phyloP scores from a whole-genome alignment of 176 grass and related monocot genomes.

The Metroxylon sagu region DNA sequence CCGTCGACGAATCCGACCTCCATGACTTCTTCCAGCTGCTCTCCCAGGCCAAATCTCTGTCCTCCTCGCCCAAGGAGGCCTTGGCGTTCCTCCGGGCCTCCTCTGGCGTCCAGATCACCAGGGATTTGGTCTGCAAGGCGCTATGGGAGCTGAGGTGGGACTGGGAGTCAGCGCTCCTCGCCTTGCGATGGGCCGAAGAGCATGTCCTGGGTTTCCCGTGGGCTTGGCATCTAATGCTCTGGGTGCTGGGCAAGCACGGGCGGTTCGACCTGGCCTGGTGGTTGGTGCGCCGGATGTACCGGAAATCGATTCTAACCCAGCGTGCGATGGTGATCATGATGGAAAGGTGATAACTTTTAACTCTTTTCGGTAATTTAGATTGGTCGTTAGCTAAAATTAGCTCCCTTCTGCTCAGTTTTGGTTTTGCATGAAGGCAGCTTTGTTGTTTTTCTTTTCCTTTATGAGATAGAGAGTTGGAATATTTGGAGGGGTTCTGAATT shows the following conservation, averaged over 20 bases:
- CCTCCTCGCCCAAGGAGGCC: slow-evolving; percentile 44
- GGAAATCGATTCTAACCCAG: slow-evolving; percentile 42
- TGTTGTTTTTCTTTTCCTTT: too few relatives aligned
- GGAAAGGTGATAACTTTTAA: slow-evolving; percentile 42
- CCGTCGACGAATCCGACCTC: slow-evolving; percentile 30
- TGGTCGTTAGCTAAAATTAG: too few relatives aligned
- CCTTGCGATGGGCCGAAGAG: slow-evolving; percentile 49
- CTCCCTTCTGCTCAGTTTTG: too few relatives aligned
- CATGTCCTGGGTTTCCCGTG: slow-evolving; percentile 22
- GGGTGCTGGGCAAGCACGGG: slow-evolving; percentile 45
- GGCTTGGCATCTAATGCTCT: slow-evolving; percentile 66
- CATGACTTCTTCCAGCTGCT: slow-evolving; percentile 48
- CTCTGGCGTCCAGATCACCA: slow-evolving; percentile 6
- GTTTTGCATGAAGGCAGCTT: too few relatives aligned
- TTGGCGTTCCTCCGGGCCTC: slow-evolving; percentile 34
- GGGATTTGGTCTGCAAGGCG: slow-evolving; percentile 24
- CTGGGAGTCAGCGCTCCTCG: slow-evolving; percentile 38
- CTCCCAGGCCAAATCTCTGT: slow-evolving; percentile 37
- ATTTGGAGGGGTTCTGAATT: too few relatives aligned
- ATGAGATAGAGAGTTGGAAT: too few relatives aligned
- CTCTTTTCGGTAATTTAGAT: background rate
- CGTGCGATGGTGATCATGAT: slow-evolving; percentile 72
- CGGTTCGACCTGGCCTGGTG: slow-evolving; percentile 70
- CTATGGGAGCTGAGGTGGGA: slow-evolving; percentile 67
- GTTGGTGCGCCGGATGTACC: slow-evolving; percentile 45